A percentile compares a stretch with the other conserved stretches of the same genome.
Evolutionary conservation across 129 eudicot genomes (phyloP).

Genomic region (Daucus carota): DH1_v3.0 NC_030387.2:3095501-3096000

Average conservation of each 20-base stretch:
- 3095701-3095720: too few relatives aligned
- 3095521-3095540: background rate
- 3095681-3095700: too few relatives aligned
- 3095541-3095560: background rate
- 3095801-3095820: too few relatives aligned
- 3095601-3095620: background rate
- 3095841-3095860: background rate
- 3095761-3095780: too few relatives aligned
- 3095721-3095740: too few relatives aligned
- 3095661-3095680: too few relatives aligned
- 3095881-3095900: constrained; percentile 24
- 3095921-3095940: constrained; percentile 26
- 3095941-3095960: constrained; percentile 5
- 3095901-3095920: constrained; percentile 32
- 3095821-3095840: too few relatives aligned
- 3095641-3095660: too few relatives aligned
- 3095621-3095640: too few relatives aligned
- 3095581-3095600: background rate
- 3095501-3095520: background rate
- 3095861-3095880: constrained; percentile 21
- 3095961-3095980: background rate
- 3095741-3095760: too few relatives aligned
- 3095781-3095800: too few relatives aligned
- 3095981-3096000: background rate
- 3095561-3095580: background rate